Evolutionary conservation across 495 filamentous ascomycete genomes (phyloP).

Genomic region (Neurospora tetrasperma): DNA sequence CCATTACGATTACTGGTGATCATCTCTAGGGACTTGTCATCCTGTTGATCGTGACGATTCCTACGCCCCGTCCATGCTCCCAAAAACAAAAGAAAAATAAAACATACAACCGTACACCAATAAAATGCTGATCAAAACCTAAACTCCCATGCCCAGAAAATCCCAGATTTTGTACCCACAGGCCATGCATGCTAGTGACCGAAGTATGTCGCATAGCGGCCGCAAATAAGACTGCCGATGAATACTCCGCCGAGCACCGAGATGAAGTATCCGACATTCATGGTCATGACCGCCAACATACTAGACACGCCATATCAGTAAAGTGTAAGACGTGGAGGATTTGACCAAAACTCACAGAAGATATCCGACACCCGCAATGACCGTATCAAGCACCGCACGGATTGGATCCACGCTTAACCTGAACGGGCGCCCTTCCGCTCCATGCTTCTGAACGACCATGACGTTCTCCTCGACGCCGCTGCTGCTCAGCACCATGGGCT

Average conservation of each 20-base stretch:
- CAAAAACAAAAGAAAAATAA: too few species aligned
- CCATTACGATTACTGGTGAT: neutral
- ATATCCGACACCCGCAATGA: conserved; percentile 70
- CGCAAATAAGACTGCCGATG: conserved; percentile 70
- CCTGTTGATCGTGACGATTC: neutral
- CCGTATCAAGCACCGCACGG: conserved; percentile 55
- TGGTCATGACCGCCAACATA: conserved; percentile 97
- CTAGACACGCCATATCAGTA: conserved; percentile 33
- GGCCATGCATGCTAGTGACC: conserved; percentile 22
- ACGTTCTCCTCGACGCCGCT: conserved; percentile 69
- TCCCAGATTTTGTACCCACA: too few species aligned
- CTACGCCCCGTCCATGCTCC: neutral
- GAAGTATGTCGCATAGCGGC: conserved; percentile 44
- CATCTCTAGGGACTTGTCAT: neutral
- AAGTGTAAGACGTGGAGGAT: conserved; percentile 5
- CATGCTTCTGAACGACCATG: conserved; percentile 49
- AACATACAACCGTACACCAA: neutral
- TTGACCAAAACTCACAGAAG: conserved; percentile 58
- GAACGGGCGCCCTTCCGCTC: conserved; percentile 51
- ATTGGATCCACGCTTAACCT: conserved; percentile 69
- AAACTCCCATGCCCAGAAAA: neutral
- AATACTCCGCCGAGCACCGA: conserved; percentile 77
- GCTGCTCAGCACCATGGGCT: conserved; percentile 48
- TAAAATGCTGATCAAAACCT: neutral
- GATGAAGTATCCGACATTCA: conserved; percentile 94